A percentile compares a stretch with the other conserved stretches of the same genome.
Conservation (phyloP, 768 basidiomycete genomes). For the Lactifluus echinatus region DNA sequence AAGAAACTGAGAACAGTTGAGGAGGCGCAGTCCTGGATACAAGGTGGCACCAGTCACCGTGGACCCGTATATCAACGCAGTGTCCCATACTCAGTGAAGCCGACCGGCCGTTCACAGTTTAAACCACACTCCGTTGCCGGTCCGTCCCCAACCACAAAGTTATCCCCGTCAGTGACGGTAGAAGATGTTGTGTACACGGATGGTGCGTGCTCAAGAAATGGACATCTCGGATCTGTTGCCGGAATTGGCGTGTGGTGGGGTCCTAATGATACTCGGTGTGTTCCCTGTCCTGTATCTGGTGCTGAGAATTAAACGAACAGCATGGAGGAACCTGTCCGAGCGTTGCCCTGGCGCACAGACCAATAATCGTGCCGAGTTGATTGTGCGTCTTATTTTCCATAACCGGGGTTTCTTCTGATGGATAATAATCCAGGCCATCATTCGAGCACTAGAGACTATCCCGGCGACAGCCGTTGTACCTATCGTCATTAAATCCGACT, state of each 20-base stretch:
- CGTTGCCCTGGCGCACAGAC: slow-evolving; percentile 78
- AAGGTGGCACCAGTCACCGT: not conserved
- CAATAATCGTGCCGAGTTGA: slow-evolving; percentile 83
- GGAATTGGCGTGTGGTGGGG: slow-evolving; percentile 94
- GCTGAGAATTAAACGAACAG: not conserved
- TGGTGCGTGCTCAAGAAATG: slow-evolving; percentile 83
- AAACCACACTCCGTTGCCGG: not conserved
- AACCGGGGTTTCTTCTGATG: not conserved
- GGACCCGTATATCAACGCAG: not conserved
- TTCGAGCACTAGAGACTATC: slow-evolving; percentile 69
- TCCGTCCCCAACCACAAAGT: not conserved
- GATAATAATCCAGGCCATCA: slow-evolving; percentile 56
- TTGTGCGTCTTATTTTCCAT: slow-evolving; percentile 39
- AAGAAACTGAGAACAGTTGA: slow-evolving; percentile 54
- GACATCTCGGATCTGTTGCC: slow-evolving; percentile 52
- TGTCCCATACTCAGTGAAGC: not conserved
- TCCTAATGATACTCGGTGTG: slow-evolving; percentile 49
- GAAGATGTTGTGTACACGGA: slow-evolving; percentile 69
- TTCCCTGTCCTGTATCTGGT: slow-evolving; percentile 4
- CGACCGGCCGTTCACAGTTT: not conserved
- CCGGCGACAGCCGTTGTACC: slow-evolving; percentile 42
- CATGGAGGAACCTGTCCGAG: slow-evolving; percentile 66
- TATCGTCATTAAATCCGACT: slow-evolving; percentile 79
- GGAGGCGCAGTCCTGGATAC: slow-evolving; percentile 54
- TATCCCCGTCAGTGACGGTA: slow-evolving; percentile 24